Percentiles rank a stretch among this genome's conserved stretches.
These are phyloP conservation scores for Geranomyces michiganensis DNA, from an alignment of 192 early-diverging fungal genomes.

Conservation along the genomic window DNA sequence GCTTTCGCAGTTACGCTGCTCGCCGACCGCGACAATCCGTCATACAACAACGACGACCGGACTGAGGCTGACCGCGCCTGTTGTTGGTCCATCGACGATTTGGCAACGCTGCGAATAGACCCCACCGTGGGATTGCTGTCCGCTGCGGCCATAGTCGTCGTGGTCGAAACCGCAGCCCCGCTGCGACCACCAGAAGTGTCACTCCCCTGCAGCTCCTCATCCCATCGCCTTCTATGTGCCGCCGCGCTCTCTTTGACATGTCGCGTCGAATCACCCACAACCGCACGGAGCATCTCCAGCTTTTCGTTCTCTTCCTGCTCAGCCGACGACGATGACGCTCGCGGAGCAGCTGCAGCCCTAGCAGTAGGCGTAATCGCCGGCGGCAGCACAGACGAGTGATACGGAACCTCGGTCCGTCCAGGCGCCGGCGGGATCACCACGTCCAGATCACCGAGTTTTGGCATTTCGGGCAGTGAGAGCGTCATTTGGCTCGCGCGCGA, in stretches of 20 bases:
- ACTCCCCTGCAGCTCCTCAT: slow-evolving; percentile 4
- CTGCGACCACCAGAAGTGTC: not conserved
- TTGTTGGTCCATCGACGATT: too few relatives aligned
- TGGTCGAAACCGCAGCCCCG: too few relatives aligned
- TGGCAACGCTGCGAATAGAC: too few relatives aligned
- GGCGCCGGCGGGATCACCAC: not conserved
- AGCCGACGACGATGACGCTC: not conserved
- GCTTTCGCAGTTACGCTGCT: too few relatives aligned
- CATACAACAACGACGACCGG: too few relatives aligned
- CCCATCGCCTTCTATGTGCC: not conserved
- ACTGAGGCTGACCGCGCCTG: too few relatives aligned
- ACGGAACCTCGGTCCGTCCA: not conserved
- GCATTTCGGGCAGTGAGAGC: not conserved
- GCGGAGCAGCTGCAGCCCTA: not conserved
- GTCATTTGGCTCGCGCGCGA: slow-evolving; percentile 4
- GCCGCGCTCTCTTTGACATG: slow-evolving; percentile 5
- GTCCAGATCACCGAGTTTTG: slow-evolving; percentile 3
- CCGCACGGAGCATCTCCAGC: not conserved
- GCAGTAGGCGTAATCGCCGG: not conserved
- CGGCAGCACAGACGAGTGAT: not conserved
- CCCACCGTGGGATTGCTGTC: too few relatives aligned
- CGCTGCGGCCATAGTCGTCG: too few relatives aligned
- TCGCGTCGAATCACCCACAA: not conserved
- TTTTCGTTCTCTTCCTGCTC: slow-evolving; percentile 2
- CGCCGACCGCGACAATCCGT: too few relatives aligned